A percentile compares a stretch with the other conserved stretches of the same genome.
These are phyloP conservation scores for Blastobotrys proliferans DNA, from an alignment of 1,139 yeast species.

Conservation along the genomic window DNA sequence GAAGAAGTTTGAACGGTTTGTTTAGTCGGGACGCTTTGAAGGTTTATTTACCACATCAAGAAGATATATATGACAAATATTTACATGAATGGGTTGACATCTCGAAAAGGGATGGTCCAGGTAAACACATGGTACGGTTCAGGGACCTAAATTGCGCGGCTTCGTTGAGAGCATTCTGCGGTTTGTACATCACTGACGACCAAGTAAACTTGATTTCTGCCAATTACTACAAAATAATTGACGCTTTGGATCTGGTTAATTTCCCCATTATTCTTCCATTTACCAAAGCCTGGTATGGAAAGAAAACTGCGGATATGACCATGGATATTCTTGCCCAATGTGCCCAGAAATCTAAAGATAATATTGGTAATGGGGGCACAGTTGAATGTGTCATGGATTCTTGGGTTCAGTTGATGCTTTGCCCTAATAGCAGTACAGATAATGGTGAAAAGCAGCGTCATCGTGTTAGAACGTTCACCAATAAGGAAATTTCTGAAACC, in stretches of 20 bases:
- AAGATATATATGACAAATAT: constrained; percentile 75
- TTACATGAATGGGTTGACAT: constrained; percentile 58
- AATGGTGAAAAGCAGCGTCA: constrained; percentile 45
- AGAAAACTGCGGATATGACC: constrained; percentile 85
- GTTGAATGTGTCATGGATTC: constrained; percentile 92
- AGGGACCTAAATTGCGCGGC: constrained; percentile 95
- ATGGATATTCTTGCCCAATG: constrained; percentile 87
- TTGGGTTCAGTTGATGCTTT: constrained; percentile 84
- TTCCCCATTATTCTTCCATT: constrained; percentile 94
- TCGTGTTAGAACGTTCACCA: constrained; percentile 75
- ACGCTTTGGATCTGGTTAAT: constrained; percentile 93
- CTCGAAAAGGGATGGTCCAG: constrained; percentile 56
- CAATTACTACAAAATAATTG: constrained; percentile 85
- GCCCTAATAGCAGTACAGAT: constrained; percentile 54
- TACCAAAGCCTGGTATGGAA: constrained; percentile 98
- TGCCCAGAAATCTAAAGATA: constrained; percentile 79
- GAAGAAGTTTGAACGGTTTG: constrained; percentile 83
- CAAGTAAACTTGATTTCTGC: constrained; percentile 86
- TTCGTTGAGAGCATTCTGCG: constrained; percentile 90
- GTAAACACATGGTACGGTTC: constrained; percentile 82
- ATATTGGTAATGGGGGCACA: constrained; percentile 71
- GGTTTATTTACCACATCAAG: constrained; percentile 78
- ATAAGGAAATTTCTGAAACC: constrained; percentile 92
- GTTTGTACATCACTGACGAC: constrained; percentile 86
- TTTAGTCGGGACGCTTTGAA: constrained; percentile 82